Percentiles rank a stretch among this genome's conserved stretches.
These are phyloP conservation scores for Sugiyamaella marilandica DNA, from an alignment of 805 yeast genomes.

Conservation along the genomic window DNA sequence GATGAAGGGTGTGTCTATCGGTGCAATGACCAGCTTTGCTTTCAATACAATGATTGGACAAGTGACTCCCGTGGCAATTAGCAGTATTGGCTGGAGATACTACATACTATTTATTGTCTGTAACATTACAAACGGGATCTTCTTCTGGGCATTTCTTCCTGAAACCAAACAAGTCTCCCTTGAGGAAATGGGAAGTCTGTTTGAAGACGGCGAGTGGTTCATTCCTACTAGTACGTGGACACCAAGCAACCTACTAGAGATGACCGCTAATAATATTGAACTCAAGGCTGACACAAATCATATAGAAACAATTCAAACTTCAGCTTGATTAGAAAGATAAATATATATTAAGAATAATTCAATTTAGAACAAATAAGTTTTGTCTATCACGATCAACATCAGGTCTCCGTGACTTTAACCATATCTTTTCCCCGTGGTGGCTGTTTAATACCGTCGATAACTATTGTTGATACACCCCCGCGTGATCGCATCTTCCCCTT, in stretches of 20 bases:
- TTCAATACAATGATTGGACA: slow-evolving; percentile 37
- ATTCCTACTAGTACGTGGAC: background rate
- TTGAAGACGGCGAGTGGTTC: slow-evolving; percentile 17
- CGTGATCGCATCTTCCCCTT: background rate
- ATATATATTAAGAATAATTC: too few relatives aligned
- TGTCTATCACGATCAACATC: too few relatives aligned
- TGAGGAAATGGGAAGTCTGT: slow-evolving; percentile 70
- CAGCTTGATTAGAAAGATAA: too few relatives aligned
- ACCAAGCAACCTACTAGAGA: background rate
- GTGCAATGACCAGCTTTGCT: slow-evolving; percentile 38
- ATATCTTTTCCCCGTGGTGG: background rate
- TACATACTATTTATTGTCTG: background rate
- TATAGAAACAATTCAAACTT: background rate
- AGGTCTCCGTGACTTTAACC: background rate
- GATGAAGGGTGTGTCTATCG: slow-evolving; percentile 58
- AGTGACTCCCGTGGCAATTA: slow-evolving; percentile 31
- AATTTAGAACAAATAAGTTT: too few relatives aligned
- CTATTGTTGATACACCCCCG: background rate
- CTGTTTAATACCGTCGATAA: background rate
- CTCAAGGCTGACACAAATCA: background rate
- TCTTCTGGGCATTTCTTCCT: slow-evolving; percentile 3
- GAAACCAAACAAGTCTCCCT: slow-evolving; percentile 56
- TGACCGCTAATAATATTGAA: background rate
- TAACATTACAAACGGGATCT: slow-evolving; percentile 1
- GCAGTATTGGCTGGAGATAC: slow-evolving; percentile 25